Evolutionary conservation across 2,329 filamentous ascomycete species (phyloP).

Genomic region (Furcasterigmium sp.): DNA sequence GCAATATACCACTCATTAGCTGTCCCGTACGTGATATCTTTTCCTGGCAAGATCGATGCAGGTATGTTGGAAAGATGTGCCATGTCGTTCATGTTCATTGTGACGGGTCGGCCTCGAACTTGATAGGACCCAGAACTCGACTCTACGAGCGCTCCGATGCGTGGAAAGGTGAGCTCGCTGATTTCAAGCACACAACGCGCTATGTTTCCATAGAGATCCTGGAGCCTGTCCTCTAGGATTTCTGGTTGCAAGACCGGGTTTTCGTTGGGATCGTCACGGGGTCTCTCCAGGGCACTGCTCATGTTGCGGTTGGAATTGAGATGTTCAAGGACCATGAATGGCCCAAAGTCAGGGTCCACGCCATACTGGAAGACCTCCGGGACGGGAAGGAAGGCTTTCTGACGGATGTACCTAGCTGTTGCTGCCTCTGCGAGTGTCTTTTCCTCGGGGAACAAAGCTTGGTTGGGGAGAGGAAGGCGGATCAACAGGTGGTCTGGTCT

Average conservation of each 20-base stretch:
- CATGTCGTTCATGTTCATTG: conserved; percentile 24
- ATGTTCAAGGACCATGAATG: conserved; percentile 21
- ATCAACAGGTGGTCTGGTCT: conserved; percentile 1
- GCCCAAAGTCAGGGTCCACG: conserved; percentile 16
- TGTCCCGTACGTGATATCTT: conserved; percentile 12
- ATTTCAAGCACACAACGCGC: conserved; percentile 34
- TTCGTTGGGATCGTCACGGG: neutral
- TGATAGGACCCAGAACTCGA: conserved; percentile 15
- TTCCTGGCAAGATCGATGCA: conserved; percentile 11
- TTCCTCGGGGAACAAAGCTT: conserved; percentile 10
- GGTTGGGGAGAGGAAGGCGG: conserved; percentile 8
- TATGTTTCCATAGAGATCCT: conserved; percentile 26
- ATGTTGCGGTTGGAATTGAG: conserved; percentile 16
- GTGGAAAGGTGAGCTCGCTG: conserved; percentile 21
- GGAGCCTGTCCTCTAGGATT: conserved; percentile 22
- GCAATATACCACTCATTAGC: conserved; percentile 29
- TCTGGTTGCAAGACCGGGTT: neutral
- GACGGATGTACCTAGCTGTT: conserved; percentile 5
- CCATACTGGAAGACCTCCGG: conserved; percentile 9
- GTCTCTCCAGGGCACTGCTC: conserved; percentile 9
- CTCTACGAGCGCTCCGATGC: conserved; percentile 32
- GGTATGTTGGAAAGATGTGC: conserved; percentile 23
- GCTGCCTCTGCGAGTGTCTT: conserved; percentile 11
- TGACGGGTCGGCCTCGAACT: conserved; percentile 25
- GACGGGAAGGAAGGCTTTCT: conserved; percentile 4